phyloP scores from a whole-genome alignment of 805 yeast species.

The Scheffersomyces ergatensis region DNA sequence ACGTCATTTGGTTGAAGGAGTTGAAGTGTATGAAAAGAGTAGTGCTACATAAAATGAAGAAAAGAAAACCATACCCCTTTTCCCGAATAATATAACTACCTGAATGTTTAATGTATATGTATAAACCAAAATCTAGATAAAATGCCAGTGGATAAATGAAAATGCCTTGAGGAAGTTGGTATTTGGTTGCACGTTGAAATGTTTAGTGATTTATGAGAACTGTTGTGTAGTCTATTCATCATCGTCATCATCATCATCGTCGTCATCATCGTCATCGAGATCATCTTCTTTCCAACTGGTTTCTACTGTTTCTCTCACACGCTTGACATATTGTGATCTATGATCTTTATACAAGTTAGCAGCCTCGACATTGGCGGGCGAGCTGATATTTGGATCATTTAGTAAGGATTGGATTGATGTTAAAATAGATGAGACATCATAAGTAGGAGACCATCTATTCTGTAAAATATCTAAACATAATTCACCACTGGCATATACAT shows the following conservation, averaged over 20 bases:
- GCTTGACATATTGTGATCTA: constrained; percentile 82
- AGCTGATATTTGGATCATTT: constrained; percentile 93
- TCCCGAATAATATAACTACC: too few species aligned
- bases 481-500: constrained; percentile 94
- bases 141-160: too few species aligned
- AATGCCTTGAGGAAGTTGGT: too few species aligned
- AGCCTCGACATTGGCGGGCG: constrained; percentile 98
- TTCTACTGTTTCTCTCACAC: constrained; percentile 94
- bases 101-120: too few species aligned
- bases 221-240: constrained; percentile 12
- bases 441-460: constrained; percentile 98
- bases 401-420: constrained; percentile 89
- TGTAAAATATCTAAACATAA: constrained; percentile 93
- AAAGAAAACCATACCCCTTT: too few species aligned
- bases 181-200: too few species aligned
- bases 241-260: constrained; percentile 29
- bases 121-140: too few species aligned
- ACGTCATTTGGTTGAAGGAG: too few species aligned
- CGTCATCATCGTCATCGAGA: constrained; percentile 54
- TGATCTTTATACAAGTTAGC: constrained; percentile 95
- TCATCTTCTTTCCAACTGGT: constrained; percentile 88
- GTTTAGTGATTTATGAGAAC: too few species aligned
- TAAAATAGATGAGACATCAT: constrained; percentile 92
- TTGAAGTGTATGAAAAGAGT: neutral
- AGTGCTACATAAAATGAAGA: neutral